These are phyloP conservation scores for Leishmania turanica DNA, from an alignment of 208 protist species.

Conservation along the genomic window DNA sequence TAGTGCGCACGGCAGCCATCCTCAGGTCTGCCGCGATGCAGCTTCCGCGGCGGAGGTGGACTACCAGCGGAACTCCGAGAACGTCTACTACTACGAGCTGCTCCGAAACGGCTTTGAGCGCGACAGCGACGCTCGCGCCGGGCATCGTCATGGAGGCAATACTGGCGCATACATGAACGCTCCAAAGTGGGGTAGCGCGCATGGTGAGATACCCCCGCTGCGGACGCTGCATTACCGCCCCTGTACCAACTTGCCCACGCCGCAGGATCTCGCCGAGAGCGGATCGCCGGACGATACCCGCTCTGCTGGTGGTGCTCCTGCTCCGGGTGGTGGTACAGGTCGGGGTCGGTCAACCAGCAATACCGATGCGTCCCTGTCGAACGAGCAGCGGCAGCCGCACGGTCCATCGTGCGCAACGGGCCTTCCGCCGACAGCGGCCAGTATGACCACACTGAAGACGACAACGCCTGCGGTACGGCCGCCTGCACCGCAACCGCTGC, in stretches of 20 bases:
- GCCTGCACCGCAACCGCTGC: background rate
- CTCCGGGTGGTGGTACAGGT: background rate
- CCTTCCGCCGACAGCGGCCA: background rate
- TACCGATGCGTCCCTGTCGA: background rate
- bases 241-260: background rate
- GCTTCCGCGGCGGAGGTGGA: background rate
- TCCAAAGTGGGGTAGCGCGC: background rate
- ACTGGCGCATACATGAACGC: background rate
- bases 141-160: background rate
- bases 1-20: background rate
- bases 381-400: background rate
- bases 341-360: background rate
- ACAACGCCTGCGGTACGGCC: background rate
- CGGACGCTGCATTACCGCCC: background rate
- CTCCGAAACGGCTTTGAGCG: background rate
- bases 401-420: background rate
- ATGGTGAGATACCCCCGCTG: background rate
- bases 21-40: background rate
- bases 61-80: background rate
- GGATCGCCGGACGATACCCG: background rate
- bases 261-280: background rate
- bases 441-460: background rate
- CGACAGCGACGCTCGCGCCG: background rate
- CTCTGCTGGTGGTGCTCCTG: background rate
- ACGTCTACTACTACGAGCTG: constrained; percentile 6